Conservation (phyloP, 208 protist genomes). For the Herpetomonas tarakana region DNA sequence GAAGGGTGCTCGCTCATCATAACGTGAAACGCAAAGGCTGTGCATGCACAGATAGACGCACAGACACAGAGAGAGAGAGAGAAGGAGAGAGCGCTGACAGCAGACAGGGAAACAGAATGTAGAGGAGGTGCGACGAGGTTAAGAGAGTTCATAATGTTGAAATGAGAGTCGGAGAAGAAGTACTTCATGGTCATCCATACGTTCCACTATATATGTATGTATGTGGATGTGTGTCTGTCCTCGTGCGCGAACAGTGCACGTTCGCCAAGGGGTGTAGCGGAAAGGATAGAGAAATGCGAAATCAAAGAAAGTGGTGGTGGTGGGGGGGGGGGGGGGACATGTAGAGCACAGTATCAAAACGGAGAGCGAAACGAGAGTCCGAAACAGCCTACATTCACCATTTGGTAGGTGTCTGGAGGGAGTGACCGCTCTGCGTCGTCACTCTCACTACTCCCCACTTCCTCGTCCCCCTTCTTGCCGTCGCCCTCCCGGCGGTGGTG, state of each 20-base stretch:
- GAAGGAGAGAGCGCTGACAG: slow-evolving; percentile 5
- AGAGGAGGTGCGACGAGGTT: neutral
- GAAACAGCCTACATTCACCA: slow-evolving; percentile 58
- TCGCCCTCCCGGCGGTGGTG: neutral
- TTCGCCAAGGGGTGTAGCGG: no score
- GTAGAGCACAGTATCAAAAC: slow-evolving; percentile 22
- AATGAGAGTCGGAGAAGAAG: slow-evolving; percentile 3
- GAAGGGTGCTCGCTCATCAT: neutral
- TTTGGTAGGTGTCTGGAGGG: slow-evolving; percentile 14
- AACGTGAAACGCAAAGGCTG: neutral
- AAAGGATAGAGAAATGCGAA: neutral
- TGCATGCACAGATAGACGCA: neutral
- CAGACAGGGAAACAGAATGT: neutral
- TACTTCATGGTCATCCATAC: slow-evolving; percentile 10
- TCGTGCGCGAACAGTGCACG: neutral
- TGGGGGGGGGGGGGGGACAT: neutral
- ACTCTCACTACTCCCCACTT: slow-evolving; percentile 9
- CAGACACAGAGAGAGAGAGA: slow-evolving; percentile 1
- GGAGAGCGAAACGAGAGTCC: slow-evolving; percentile 55
- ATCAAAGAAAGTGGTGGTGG: slow-evolving; percentile 3
- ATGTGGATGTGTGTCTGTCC: neutral
- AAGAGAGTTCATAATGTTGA: slow-evolving; percentile 6
- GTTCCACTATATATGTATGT: slow-evolving; percentile 1
- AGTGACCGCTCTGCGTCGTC: neutral
- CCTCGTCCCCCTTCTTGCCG: neutral